Base-by-base conservation (phyloP, 2,329 filamentous ascomycete genomes). In the Sporothrix brasiliensis region DNA sequence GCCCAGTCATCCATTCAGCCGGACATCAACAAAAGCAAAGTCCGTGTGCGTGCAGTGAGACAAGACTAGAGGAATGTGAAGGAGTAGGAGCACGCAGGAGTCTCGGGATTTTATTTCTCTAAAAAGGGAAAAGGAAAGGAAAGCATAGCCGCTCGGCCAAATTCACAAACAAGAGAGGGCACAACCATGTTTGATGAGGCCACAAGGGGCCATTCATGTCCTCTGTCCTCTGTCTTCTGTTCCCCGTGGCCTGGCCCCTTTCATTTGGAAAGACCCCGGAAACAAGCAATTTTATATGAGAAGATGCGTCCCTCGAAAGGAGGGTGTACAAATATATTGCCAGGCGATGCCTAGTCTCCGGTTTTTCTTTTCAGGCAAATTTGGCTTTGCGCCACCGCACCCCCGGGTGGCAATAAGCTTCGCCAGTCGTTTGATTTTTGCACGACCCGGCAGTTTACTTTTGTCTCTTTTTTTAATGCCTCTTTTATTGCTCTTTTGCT, bases 361-460 rank as follows among this genome's bases (percentile, higher is more conserved):
- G 56, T 34, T 34, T 44, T 34, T 41, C 53, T 44, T 61, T 61
- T 61, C 56, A 61, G 56, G 56, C 56, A 61, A 10, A 61, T 56
- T 13, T 56, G 4, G 4, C 27, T 19, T n/a, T 34, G 34, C 34
- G 34, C 34, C 34, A 34, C 34, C 13, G n/a, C 56, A 60, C 34
- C 11, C 11, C 56, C 56, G 34, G 56, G 10, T 44, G n/a, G n/a
- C 44, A 61, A 61, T n/a, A 61, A 61, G 56, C 56, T 61, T 61
- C 56, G n/a, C 56, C 41, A 44, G 56, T 39, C 34, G 5, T 34
- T 34, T 34, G 4, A 7, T 34, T 34, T 34, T 34, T 34, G 34
- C 5, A 34, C 34, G 34, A 34, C 13, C 30, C 54, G 54, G 54
- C 54, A 60, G 54, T 60, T 41, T 60, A 41, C 21, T 41, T 60